These are phyloP conservation scores for Rhododendron mucronatum DNA, from an alignment of 148 eudicot genomes.

Conservation along the genomic window DNA sequence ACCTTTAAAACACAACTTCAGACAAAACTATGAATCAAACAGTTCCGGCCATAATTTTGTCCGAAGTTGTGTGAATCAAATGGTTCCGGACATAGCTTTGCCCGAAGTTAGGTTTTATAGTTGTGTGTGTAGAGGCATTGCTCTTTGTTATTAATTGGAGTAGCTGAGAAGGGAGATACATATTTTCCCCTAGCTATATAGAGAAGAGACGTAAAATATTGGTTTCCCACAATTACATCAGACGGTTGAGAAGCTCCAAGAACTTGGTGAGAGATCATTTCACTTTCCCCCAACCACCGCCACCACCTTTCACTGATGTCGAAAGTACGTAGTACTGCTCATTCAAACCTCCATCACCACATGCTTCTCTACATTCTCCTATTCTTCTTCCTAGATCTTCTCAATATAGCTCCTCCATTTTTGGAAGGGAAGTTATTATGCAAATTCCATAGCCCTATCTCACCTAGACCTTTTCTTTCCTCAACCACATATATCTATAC, in stretches of 20 bases:
- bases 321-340: neutral
- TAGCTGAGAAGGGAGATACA: neutral
- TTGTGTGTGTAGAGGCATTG: neutral
- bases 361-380: slow-evolving; percentile 2
- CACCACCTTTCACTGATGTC: slow-evolving; percentile 13
- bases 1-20: too few species aligned
- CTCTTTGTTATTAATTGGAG: neutral
- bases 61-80: too few species aligned
- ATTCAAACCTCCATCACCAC: neutral
- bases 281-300: slow-evolving; percentile 11
- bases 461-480: neutral
- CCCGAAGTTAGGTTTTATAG: neutral
- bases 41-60: too few species aligned
- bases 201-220: neutral
- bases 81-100: too few species aligned
- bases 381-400: neutral
- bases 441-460: neutral
- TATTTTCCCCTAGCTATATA: neutral
- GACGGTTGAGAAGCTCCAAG: neutral
- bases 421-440: neutral
- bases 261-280: slow-evolving; percentile 7
- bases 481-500: neutral
- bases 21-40: too few species aligned
- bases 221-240: neutral
- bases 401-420: neutral